Evolutionary conservation across 2,329 filamentous ascomycete species (phyloP), one percentile per base, ranked within the genome.

Genomic region (Pseudogymnoascus sp.): DNA sequence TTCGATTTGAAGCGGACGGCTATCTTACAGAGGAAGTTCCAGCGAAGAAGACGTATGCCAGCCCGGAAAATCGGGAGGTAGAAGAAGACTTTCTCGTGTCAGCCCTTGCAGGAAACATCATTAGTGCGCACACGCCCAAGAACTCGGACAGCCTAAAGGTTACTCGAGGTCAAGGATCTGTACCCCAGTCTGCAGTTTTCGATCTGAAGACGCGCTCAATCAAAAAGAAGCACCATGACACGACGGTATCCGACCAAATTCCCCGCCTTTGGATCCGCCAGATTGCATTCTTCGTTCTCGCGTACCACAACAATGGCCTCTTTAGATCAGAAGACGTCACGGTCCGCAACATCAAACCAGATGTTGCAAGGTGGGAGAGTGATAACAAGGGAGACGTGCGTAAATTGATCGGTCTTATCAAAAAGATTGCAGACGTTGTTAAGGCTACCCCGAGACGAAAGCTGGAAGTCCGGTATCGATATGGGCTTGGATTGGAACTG

Each of bases 191-290:
- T 16, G 74, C 76, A n/a, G 71, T 82, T 2, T 81, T 82, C 67
- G 80, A 83, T 64, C 68, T 83, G 14, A 38, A 38, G 14, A 38
- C 35, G 14, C 35, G 35, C 35, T 38, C 35, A 38, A 38, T 38
- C 35, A 38, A 38, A 38, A 38, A 38, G 35, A 38, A 38, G 4
- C 35, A n/a, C 35, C 0, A 38, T n/a, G 35, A 38, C 35, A 68
- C 72, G 64, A 63, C 2, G 75, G 5, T 38, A 38, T 38, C 35
- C 14, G 14, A 79, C 12, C 72, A 79, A 60, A 67, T 79, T 16
- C 76, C 76, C 4, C 73, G 76, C 4, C 72, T 84, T 5, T 84
- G 80, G 81, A 44, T 80, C 12, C 72, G 75, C 21, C 82, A 83
- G 66, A 78, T 79, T 25, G 76, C 78, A 0, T 81, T 79, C 62